Evolutionary conservation across 202 grass and related monocot genomes (phyloP).

Genomic region (Dendrocalamus latiflorus): DNA sequence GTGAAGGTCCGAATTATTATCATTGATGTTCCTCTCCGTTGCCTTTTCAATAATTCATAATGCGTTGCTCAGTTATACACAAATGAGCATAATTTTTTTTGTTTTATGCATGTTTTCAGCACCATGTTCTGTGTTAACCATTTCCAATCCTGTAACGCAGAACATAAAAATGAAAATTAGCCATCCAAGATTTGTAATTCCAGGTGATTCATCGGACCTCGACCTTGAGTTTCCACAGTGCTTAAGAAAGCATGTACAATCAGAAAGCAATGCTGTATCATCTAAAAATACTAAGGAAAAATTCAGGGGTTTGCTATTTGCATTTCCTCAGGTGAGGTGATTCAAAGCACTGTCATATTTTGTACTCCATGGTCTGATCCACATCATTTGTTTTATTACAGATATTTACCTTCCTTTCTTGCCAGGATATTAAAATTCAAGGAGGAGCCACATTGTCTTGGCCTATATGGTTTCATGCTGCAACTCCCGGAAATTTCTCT

Average conservation of each 20-base stretch:
- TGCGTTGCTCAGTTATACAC: background rate
- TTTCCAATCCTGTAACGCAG: constrained; percentile 50
- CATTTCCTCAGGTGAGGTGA: constrained; percentile 79
- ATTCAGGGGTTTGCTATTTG: constrained; percentile 55
- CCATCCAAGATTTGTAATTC: constrained; percentile 80
- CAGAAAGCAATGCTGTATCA: constrained; percentile 31
- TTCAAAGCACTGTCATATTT: background rate
- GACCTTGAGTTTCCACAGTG: constrained; percentile 57
- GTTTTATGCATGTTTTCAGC: background rate
- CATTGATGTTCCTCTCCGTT: constrained; percentile 4
- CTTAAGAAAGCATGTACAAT: constrained; percentile 50
- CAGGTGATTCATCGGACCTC: constrained; percentile 43
- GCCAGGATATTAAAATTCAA: constrained; percentile 71
- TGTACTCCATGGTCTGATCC: background rate
- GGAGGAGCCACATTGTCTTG: constrained; percentile 60
- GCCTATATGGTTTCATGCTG: constrained; percentile 99
- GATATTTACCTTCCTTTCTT: constrained; percentile 33
- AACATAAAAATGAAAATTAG: constrained; percentile 93
- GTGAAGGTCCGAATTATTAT: constrained; percentile 60
- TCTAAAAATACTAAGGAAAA: constrained; percentile 35
- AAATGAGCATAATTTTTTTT: background rate
- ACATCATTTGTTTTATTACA: background rate
- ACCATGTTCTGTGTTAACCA: constrained; percentile 18
- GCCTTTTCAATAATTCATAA: background rate
- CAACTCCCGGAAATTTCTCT: constrained; percentile 61